Percentiles rank a stretch among this genome's conserved stretches.
Evolutionary conservation across 2,329 filamentous ascomycete genomes (phyloP).

Genomic region (Fusarium sp.): DNA sequence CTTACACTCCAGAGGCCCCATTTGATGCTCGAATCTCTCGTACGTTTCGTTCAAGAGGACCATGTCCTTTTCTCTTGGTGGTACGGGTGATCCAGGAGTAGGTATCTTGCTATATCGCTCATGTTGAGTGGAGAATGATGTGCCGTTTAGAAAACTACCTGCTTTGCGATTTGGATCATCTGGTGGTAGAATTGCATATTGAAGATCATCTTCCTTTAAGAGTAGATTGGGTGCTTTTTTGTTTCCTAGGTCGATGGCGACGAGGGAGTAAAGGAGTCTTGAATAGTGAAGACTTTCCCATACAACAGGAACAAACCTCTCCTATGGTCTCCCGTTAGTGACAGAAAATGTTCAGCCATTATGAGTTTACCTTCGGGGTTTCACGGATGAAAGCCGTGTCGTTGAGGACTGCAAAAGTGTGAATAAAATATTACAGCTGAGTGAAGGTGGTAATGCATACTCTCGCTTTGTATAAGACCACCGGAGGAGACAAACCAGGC

Average conservation of each 20-base stretch:
- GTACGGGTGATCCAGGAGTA: neutral
- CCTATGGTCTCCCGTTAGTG: neutral
- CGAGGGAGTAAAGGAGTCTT: conserved; percentile 14
- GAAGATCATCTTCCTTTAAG: neutral
- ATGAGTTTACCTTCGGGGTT: rapidly evolving
- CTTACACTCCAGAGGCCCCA: neutral
- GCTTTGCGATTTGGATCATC: conserved; percentile 15
- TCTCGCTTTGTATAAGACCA: neutral
- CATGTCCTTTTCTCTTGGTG: neutral
- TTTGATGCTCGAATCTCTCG: neutral
- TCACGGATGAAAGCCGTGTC: neutral
- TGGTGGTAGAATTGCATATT: conserved; percentile 17
- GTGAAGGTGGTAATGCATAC: neutral
- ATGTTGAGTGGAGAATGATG: neutral
- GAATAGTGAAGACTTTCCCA: conserved; percentile 20
- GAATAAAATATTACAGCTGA: neutral
- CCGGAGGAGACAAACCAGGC: conserved; percentile 17
- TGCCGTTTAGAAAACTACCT: neutral
- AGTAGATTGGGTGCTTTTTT: conserved; percentile 1
- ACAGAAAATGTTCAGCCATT: rapidly evolving
- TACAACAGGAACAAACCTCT: neutral
- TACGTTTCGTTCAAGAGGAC: conserved; percentile 17
- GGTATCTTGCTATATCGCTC: conserved; percentile 8
- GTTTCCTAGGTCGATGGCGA: conserved; percentile 20
- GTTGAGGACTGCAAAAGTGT: neutral